A percentile compares a stretch with the other conserved stretches of the same genome.
phyloP scores from a whole-genome alignment of 345 rosid genomes.

The Trapa incisa region DNA sequence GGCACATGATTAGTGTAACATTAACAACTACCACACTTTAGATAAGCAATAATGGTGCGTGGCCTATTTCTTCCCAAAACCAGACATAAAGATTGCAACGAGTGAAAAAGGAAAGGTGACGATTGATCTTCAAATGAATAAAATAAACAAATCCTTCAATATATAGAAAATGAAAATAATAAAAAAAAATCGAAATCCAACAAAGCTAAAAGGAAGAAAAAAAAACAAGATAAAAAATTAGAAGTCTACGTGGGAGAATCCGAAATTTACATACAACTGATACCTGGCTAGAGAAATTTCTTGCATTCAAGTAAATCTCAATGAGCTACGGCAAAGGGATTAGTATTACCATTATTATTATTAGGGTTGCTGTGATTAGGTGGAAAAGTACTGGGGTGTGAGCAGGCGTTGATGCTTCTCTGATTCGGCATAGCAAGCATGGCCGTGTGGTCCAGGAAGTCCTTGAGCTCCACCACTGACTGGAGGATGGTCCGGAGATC shows the following conservation, averaged over 20 bases:
- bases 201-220: neutral
- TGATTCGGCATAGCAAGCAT: constrained; percentile 94
- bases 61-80: too few relatives aligned
- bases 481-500: constrained; percentile 64
- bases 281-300: neutral
- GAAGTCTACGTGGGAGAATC: neutral
- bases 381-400: constrained; percentile 7
- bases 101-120: neutral
- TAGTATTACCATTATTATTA: neutral
- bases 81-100: too few relatives aligned
- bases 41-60: neutral
- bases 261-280: neutral
- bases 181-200: constrained; percentile 5
- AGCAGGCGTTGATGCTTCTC: constrained; percentile 47
- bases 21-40: neutral
- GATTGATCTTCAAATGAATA: constrained; percentile 20
- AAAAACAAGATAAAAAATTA: neutral
- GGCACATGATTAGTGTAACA: neutral
- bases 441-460: constrained; percentile 93
- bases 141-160: constrained; percentile 34
- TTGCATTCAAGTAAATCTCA: constrained; percentile 9
- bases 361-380: neutral
- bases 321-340: constrained; percentile 63
- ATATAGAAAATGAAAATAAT: constrained; percentile 5
- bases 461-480: constrained; percentile 78